Conservation (phyloP, 2,329 filamentous ascomycete species). For the Sodiomyces alkalinus region DNA sequence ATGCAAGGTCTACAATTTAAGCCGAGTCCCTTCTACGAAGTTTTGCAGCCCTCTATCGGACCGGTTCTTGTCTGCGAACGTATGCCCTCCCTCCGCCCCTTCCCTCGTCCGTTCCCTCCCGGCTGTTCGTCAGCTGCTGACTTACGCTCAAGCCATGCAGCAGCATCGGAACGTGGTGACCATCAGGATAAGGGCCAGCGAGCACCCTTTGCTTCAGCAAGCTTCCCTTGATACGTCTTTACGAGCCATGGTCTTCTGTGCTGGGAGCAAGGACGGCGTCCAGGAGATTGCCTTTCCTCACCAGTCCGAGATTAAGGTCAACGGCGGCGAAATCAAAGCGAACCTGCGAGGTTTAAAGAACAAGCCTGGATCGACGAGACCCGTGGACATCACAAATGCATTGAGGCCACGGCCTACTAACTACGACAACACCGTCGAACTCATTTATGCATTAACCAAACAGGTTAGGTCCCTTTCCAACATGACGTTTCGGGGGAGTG, state of each 20-base stretch:
- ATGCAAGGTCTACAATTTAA: slow-evolving; percentile 28
- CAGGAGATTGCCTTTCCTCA: slow-evolving; percentile 83
- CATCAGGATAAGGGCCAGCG: slow-evolving; percentile 31
- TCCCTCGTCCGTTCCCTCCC: slow-evolving; percentile 1
- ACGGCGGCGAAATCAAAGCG: slow-evolving; percentile 75
- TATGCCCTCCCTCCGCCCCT: slow-evolving; percentile 23
- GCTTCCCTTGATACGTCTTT: slow-evolving; percentile 46
- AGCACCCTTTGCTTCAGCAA: slow-evolving; percentile 34
- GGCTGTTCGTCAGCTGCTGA: too few relatives aligned
- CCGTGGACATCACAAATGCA: slow-evolving; percentile 73
- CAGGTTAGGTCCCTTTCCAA: too few relatives aligned
- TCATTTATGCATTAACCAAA: slow-evolving; percentile 83
- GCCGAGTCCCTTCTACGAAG: slow-evolving; percentile 72
- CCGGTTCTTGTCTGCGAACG: slow-evolving; percentile 55
- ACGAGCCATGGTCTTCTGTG: slow-evolving; percentile 73
- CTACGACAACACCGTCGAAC: slow-evolving; percentile 63
- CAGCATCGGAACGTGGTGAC: slow-evolving; percentile 33
- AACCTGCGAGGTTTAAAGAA: slow-evolving; percentile 93
- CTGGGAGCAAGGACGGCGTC: slow-evolving; percentile 42
- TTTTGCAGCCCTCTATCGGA: slow-evolving; percentile 50
- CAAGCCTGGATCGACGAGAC: slow-evolving; percentile 85
- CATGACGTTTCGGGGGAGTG: too few relatives aligned
- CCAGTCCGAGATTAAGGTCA: slow-evolving; percentile 85
- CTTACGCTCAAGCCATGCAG: slow-evolving; percentile 37
- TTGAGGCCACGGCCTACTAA: slow-evolving; percentile 51